Conservation (phyloP, 2,329 filamentous ascomycete genomes). For the Calonectria ilicicola region DNA sequence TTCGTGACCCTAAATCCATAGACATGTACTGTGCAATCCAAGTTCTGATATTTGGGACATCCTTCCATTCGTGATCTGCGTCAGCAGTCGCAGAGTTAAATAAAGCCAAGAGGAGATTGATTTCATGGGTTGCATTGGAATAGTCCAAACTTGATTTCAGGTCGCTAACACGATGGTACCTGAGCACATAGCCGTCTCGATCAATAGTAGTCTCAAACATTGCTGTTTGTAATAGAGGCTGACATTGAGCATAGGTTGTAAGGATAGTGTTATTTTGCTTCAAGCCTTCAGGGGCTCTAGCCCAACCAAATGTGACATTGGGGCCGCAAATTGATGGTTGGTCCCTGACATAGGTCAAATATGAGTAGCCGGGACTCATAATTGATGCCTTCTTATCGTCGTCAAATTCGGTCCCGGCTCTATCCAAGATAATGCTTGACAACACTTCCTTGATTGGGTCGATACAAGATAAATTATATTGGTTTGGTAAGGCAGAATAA, state of each 20-base stretch:
- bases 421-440: too few relatives aligned
- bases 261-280: not conserved
- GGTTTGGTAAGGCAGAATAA: too few relatives aligned
- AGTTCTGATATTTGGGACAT: rapidly evolving
- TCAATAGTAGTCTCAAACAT: slow-evolving; percentile 7
- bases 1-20: not conserved
- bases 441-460: too few relatives aligned
- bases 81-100: too few relatives aligned
- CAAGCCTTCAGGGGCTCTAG: not conserved
- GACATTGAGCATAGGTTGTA: not conserved
- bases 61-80: too few relatives aligned
- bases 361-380: too few relatives aligned
- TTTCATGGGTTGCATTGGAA: not conserved
- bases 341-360: too few relatives aligned
- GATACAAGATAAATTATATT: too few relatives aligned
- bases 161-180: not conserved
- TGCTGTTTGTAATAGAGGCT: not conserved
- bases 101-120: not conserved
- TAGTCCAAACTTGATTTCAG: not conserved
- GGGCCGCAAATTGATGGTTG: not conserved
- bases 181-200: not conserved
- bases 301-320: not conserved
- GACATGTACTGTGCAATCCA: not conserved
- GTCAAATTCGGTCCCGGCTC: too few relatives aligned
- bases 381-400: too few relatives aligned